phyloP scores from a whole-genome alignment of 495 filamentous ascomycete species.

The Aspergillus bridgeri region DNA sequence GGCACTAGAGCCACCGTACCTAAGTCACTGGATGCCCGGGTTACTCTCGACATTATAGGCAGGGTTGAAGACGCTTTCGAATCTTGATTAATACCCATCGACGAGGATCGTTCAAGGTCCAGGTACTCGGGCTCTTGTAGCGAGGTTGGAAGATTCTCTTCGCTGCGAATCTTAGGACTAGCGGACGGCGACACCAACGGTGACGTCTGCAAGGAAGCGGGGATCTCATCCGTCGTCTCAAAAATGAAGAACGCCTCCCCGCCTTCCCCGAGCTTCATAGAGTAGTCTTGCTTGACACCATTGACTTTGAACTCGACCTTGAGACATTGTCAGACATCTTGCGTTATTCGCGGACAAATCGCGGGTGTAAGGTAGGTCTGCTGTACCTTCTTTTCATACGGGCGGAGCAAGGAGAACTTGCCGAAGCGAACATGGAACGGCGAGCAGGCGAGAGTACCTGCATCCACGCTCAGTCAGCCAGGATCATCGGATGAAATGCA shows the following conservation, averaged over 20 bases:
- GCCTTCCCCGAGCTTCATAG: slow-evolving; percentile 97
- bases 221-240: slow-evolving; percentile 85
- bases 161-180: slow-evolving; percentile 64
- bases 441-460: slow-evolving; percentile 77
- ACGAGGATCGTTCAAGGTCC: slow-evolving; percentile 53
- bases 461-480: slow-evolving; percentile 4
- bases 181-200: slow-evolving; percentile 83
- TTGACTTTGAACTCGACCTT: slow-evolving; percentile 94
- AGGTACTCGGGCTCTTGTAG: slow-evolving; percentile 83
- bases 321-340: slow-evolving; percentile 18
- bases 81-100: slow-evolving; percentile 11
- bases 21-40: slow-evolving; percentile 47
- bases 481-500: not conserved
- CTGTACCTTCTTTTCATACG: slow-evolving; percentile 90
- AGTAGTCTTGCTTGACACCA: slow-evolving; percentile 81
- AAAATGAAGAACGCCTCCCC: slow-evolving; percentile 99
- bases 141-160: slow-evolving; percentile 47
- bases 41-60: slow-evolving; percentile 43
- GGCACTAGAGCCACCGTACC: slow-evolving; percentile 30
- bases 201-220: slow-evolving; percentile 86
- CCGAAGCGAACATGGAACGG: slow-evolving; percentile 99
- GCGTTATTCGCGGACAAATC: not conserved
- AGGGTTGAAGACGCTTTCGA: slow-evolving; percentile 15
- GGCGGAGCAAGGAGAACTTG: slow-evolving; percentile 93
- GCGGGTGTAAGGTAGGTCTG: not conserved